Percentiles rank a stretch among this genome's conserved stretches.
Evolutionary conservation across 768 basidiomycete genomes (phyloP).

Genomic region (Amanita pallidorosea): DNA sequence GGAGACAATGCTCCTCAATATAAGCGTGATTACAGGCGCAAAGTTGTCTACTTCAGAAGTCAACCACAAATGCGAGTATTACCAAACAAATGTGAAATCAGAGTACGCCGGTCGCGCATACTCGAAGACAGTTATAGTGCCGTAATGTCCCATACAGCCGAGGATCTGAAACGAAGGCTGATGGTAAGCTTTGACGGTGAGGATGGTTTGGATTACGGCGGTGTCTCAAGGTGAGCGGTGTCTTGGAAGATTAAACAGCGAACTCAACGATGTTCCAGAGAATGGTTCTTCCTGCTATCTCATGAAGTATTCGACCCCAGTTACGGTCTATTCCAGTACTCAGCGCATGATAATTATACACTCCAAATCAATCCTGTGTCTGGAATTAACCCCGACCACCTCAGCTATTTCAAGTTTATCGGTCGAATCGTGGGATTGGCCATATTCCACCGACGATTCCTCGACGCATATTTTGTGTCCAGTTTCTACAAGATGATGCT

Average conservation of each 20-base stretch:
- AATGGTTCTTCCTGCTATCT: slow-evolving; percentile 81
- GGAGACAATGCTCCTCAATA: slow-evolving; percentile 92
- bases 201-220: slow-evolving; percentile 72
- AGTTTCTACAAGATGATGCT: slow-evolving; percentile 78
- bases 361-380: slow-evolving; percentile 73
- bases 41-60: slow-evolving; percentile 86
- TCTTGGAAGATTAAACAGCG: not conserved
- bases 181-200: slow-evolving; percentile 74
- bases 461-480: slow-evolving; percentile 72
- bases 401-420: slow-evolving; percentile 77
- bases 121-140: slow-evolving; percentile 82
- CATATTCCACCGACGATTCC: slow-evolving; percentile 68
- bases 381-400: slow-evolving; percentile 65
- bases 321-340: slow-evolving; percentile 77
- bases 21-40: slow-evolving; percentile 86
- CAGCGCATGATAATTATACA: slow-evolving; percentile 71
- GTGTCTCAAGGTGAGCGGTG: slow-evolving; percentile 50
- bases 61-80: slow-evolving; percentile 76
- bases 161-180: slow-evolving; percentile 58
- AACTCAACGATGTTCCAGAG: slow-evolving; percentile 28
- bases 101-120: slow-evolving; percentile 68
- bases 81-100: slow-evolving; percentile 80
- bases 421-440: slow-evolving; percentile 66
- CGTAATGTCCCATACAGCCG: slow-evolving; percentile 70
- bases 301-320: slow-evolving; percentile 78